Evolutionary conservation across 2,329 filamentous ascomycete species (phyloP).

Genomic region (Xylaria sp.): DNA sequence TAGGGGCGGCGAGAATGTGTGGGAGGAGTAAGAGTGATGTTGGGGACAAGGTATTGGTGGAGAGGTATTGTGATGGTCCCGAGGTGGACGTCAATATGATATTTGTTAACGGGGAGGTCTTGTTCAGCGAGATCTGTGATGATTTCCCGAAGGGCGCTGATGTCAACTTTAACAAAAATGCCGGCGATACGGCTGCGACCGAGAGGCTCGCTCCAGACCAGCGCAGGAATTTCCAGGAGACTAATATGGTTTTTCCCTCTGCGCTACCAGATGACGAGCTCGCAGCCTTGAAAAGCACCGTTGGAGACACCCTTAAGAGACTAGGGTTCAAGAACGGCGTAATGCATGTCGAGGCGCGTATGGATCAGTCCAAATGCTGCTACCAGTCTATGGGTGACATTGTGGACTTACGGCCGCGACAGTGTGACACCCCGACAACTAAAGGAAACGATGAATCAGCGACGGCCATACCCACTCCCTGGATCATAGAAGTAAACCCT

Average conservation of each 20-base stretch:
- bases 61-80: constrained; percentile 44
- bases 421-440: neutral
- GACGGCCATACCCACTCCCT: constrained; percentile 32
- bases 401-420: constrained; percentile 26
- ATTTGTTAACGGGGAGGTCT: constrained; percentile 41
- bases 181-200: neutral
- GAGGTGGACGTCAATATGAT: constrained; percentile 47
- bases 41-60: constrained; percentile 39
- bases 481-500: constrained; percentile 46
- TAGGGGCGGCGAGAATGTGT: constrained; percentile 14
- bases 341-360: constrained; percentile 45
- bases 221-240: constrained; percentile 43
- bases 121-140: constrained; percentile 46
- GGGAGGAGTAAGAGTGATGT: constrained; percentile 22
- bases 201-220: constrained; percentile 9
- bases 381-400: constrained; percentile 32
- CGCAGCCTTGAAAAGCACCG: constrained; percentile 31
- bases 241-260: constrained; percentile 45
- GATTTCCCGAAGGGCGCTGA: constrained; percentile 46
- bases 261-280: constrained; percentile 42
- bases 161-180: constrained; percentile 9
- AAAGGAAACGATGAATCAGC: neutral
- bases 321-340: constrained; percentile 44
- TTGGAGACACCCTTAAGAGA: constrained; percentile 34
- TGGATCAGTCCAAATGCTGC: constrained; percentile 39